Conservation (phyloP, 352 stramenopile genomes). For the Thraustotheca clavata region DNA sequence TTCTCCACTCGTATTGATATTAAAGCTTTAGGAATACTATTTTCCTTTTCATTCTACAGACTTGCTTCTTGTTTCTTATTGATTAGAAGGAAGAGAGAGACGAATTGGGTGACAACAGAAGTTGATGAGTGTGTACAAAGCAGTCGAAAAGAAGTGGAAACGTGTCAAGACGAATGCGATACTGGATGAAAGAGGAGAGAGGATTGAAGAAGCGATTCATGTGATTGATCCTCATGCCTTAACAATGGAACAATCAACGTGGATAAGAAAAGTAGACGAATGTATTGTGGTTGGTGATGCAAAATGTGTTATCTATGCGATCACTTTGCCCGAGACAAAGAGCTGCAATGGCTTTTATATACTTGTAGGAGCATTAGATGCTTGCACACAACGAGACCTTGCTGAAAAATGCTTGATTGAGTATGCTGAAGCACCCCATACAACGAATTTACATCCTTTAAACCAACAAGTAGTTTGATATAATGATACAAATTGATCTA, state of each 20-base stretch:
- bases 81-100: too few relatives aligned
- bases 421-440: conserved; percentile 56
- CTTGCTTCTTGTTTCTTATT: too few relatives aligned
- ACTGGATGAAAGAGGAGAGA: conserved; percentile 21
- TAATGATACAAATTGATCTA: not conserved
- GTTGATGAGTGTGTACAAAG: conserved; percentile 44
- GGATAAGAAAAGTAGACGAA: conserved; percentile 30
- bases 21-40: too few relatives aligned
- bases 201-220: conserved; percentile 21
- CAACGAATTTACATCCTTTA: conserved; percentile 67
- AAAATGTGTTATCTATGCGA: conserved; percentile 35
- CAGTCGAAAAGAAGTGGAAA: conserved; percentile 72
- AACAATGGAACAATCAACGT: conserved; percentile 25
- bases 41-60: too few relatives aligned
- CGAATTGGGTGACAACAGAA: not conserved
- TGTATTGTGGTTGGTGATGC: conserved; percentile 28
- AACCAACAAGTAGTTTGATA: conserved; percentile 16
- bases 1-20: too few relatives aligned
- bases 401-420: conserved; percentile 36
- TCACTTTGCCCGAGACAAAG: conserved; percentile 28
- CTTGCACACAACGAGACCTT: conserved; percentile 27
- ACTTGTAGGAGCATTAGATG: conserved; percentile 48
- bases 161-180: conserved; percentile 19
- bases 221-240: conserved; percentile 39
- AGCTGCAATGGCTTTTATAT: conserved; percentile 45